Base-by-base conservation (phyloP, 352 stramenopile species). In the Blastocystis sp. region DNA sequence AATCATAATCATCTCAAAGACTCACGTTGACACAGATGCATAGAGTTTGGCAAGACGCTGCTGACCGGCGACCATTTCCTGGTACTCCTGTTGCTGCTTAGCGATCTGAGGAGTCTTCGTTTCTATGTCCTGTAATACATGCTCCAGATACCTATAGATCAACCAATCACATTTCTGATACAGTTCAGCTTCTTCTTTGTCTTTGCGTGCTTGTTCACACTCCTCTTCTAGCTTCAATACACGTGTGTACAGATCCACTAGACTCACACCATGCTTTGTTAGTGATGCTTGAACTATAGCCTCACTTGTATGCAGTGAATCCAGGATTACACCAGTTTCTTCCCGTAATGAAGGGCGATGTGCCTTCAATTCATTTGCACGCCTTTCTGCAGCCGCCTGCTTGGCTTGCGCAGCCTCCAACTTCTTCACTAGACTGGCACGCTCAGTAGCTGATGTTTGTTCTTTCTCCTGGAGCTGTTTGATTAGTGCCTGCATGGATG, bases 51-150 rank as follows among this genome's bases (percentile, higher is more conserved):
- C 95, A 48, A 95, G 73, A 80, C 95, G 91, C 48, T 92, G 91
- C 77, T 97, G 93, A 69, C 93, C 93, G 17, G 96, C 91, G 40
- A 98, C 91, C 0, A 95, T 94, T 64, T 94, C 92, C 79, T 97
- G 93, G 70, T 97, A 94, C 81, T 98, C 95, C 59, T 95, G 87
- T 53, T 95, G 93, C 60, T 97, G 92, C 19, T 94, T 92, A 89
- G 95, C 93, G 58, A 98, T 93, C 48, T 96, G 91, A 0, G 96
- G 95, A 4, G 95, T 95, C 90, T 96, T 98, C 44, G 94, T 92
- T 79, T 96, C 93, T 73, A 98, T 94, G 87, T 98, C 95, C 75
- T 94, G 93, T 51, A 96, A 91, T 64, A 98, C 95, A 33, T 94
- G 94, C 68, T 96, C 92, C 87, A 98, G 93, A 66, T 95, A 94